These are phyloP conservation scores for Lachancea waltii DNA, from an alignment of 805 yeast genomes.

Conservation along the genomic window DNA sequence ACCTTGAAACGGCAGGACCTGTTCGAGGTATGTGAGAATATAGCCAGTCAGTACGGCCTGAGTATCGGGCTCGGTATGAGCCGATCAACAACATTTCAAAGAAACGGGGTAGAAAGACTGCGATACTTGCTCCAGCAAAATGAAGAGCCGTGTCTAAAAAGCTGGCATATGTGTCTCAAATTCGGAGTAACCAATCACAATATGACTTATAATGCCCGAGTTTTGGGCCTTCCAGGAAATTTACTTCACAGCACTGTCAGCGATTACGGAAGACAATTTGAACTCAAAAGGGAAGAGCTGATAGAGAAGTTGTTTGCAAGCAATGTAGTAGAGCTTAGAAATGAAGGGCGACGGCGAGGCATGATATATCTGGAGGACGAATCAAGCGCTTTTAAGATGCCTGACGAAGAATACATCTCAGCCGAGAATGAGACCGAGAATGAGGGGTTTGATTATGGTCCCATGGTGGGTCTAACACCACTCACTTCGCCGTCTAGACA, in stretches of 20 bases:
- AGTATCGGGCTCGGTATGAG: conserved; percentile 27
- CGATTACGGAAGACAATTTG: conserved; percentile 15
- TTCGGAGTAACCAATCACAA: conserved; percentile 19
- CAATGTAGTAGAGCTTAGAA: conserved; percentile 19
- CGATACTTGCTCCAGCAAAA: conserved; percentile 13
- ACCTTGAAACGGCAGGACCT: conserved; percentile 27
- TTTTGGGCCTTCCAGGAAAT: conserved; percentile 23
- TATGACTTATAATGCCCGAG: conserved; percentile 14
- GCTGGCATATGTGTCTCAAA: conserved; percentile 26
- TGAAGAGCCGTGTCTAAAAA: conserved; percentile 19
- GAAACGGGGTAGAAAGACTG: conserved; percentile 17
- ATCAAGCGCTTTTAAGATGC: conserved; percentile 10
- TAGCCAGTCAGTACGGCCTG: conserved; percentile 20
- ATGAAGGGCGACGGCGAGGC: conserved; percentile 13
- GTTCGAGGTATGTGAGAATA: conserved; percentile 23
- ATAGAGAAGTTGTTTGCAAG: conserved; percentile 16
- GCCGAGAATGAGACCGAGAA: conserved; percentile 9
- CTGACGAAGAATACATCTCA: conserved; percentile 12
- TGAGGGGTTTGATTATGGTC: not conserved
- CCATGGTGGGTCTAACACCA: not conserved
- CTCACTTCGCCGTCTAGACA: not conserved
- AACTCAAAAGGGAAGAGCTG: conserved; percentile 16
- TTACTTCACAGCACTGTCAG: conserved; percentile 15
- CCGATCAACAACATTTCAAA: conserved; percentile 15
- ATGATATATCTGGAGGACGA: conserved; percentile 24